Evolutionary conservation across 1,139 yeast genomes (phyloP), one percentile per base, ranked within the genome.

Genomic region (Pichia sp.): DNA sequence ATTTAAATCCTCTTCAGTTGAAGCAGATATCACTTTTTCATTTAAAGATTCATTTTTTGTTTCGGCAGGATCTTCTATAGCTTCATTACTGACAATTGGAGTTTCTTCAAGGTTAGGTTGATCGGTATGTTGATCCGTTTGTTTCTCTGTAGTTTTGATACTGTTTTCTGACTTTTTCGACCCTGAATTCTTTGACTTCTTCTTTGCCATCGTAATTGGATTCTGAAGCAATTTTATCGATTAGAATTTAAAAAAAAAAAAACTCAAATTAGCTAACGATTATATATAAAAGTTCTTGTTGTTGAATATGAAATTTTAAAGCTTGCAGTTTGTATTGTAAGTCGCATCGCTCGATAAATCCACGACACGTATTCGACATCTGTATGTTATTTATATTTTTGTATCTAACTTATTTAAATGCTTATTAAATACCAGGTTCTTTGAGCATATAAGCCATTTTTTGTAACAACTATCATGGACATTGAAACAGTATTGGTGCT

Each of bases 181-280:
- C 10, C 33, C 30, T 9, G 43, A 31, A 29, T 28, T 38, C 34
- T 48, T 48, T 7, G 46, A 46, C 27, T 40, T 48, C 33, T 49
- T 49, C 36, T 43, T 49, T 25, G 49, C 51, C 54, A 51, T 51
- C 5, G 7, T 39, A 18, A 4, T 6, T 8, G 8, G 6, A 5
- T 34, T 34, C 7, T 35, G 25, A 35, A 25, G 32, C 32, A 30
- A 30, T 6, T 6, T 30, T 30, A 30, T 30, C 8, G 8, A 30
- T 8, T 30, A 30, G 32, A 30, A 6, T 8, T 8, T 30, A 6
- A 30, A 30, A 2, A 6, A n/a, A 34, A 34, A 25, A 34, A 34
- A 34, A 18, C 18, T 18, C 18, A 18, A 18, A 18, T 18, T 18
- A 18, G 18, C 18, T 18, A 18, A 18, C 18, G 18, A 18, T 18